phyloP scores from a whole-genome alignment of 208 protist species.

The Porcisia deanei region DNA sequence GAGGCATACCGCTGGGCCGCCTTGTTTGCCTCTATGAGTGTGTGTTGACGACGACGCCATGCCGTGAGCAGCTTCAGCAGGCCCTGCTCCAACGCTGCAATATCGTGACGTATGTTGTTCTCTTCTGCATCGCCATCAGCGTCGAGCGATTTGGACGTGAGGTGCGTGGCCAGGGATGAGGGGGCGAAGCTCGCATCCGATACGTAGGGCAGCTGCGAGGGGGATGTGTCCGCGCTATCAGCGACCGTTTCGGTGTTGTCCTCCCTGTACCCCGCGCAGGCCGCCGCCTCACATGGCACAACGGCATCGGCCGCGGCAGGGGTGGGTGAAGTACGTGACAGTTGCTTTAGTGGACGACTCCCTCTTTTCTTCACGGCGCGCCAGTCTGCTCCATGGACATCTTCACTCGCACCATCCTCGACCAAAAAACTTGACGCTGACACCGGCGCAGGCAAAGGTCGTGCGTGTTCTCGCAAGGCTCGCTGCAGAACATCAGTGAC shows the following conservation, averaged over 20 bases:
- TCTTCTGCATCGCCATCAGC: background rate
- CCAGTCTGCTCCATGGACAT: background rate
- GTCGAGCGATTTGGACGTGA: background rate
- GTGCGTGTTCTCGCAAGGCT: conserved; percentile 9
- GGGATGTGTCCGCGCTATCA: background rate
- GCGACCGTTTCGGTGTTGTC: background rate
- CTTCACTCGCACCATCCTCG: background rate
- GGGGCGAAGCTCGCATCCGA: background rate
- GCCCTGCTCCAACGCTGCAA: background rate
- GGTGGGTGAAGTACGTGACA: background rate
- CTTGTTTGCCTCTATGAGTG: background rate
- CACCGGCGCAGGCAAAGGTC: background rate
- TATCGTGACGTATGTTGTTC: background rate
- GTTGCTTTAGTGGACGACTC: background rate
- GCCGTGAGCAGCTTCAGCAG: conserved; percentile 14
- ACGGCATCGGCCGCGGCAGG: too few relatives aligned
- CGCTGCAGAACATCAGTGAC: conserved; percentile 1
- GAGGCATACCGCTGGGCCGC: background rate
- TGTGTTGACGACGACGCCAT: conserved; percentile 21
- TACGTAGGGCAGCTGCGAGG: background rate
- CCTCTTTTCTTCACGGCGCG: background rate
- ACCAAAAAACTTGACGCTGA: background rate
- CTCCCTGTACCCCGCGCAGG: background rate
- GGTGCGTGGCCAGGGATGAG: background rate
- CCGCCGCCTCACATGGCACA: background rate